These are phyloP conservation scores for Ajuga chamaepitys DNA, from an alignment of 257 asterid genomes.

Conservation along the genomic window DNA sequence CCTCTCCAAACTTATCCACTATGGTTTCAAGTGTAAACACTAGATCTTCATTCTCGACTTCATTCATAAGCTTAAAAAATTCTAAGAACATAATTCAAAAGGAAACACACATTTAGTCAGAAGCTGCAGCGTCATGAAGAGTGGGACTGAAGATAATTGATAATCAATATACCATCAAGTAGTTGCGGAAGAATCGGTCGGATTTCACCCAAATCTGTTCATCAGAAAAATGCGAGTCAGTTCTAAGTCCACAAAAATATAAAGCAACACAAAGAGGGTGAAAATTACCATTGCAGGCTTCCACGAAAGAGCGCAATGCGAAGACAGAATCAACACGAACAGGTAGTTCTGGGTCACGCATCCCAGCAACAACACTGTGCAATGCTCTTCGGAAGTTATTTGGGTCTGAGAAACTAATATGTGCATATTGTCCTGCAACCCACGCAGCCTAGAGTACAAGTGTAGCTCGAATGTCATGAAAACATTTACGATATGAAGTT, in stretches of 20 bases:
- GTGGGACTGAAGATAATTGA: neutral
- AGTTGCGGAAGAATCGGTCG: conserved; percentile 92
- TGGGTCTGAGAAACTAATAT: conserved; percentile 67
- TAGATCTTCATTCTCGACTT: conserved; percentile 99
- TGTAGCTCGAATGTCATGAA: conserved; percentile 3
- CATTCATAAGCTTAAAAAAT: conserved; percentile 93
- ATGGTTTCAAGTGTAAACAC: conserved; percentile 96
- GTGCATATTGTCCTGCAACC: conserved; percentile 99
- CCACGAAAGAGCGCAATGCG: conserved; percentile 89
- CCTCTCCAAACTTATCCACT: conserved; percentile 99
- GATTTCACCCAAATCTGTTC: conserved; percentile 73
- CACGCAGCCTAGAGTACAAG: conserved; percentile 74
- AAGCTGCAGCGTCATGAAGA: neutral
- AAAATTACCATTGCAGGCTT: conserved; percentile 85
- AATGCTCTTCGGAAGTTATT: conserved; percentile 83
- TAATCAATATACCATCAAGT: conserved; percentile 66
- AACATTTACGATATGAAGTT: neutral
- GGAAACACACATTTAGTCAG: conserved; percentile 6
- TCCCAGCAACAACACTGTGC: conserved; percentile 89
- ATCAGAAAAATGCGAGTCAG: conserved; percentile 1
- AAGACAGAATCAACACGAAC: conserved; percentile 98
- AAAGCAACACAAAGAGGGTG: neutral
- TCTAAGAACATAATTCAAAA: conserved; percentile 37
- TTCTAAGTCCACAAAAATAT: conserved; percentile 2
- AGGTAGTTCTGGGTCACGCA: conserved; percentile 98